Percentiles rank a stretch among this genome's conserved stretches.
These are phyloP conservation scores for Escallonia herrerae DNA, from an alignment of 129 eudicot species.

Conservation along the genomic window DNA sequence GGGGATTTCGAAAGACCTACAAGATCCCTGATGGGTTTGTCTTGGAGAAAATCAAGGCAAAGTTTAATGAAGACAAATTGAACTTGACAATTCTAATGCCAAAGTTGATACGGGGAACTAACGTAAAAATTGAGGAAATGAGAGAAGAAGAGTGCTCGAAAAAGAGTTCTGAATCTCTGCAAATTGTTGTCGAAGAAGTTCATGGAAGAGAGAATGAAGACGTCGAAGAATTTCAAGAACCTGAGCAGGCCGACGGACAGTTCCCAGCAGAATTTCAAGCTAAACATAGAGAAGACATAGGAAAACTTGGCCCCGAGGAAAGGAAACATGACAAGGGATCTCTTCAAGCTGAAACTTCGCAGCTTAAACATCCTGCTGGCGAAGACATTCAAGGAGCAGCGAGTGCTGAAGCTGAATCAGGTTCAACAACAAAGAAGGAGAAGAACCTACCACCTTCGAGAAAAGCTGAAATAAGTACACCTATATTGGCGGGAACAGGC, in stretches of 20 bases:
- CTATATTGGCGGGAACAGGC: constrained; percentile 59
- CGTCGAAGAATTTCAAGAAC: constrained; percentile 4
- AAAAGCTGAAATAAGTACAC: constrained; percentile 26
- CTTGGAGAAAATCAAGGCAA: constrained; percentile 37
- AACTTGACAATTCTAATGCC: constrained; percentile 28
- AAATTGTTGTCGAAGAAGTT: constrained; percentile 12
- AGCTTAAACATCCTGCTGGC: background rate
- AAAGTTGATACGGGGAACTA: constrained; percentile 24
- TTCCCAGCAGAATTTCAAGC: background rate
- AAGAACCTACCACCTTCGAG: background rate
- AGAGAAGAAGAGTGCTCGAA: constrained; percentile 16
- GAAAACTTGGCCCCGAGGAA: too few relatives aligned
- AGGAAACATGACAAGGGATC: too few relatives aligned
- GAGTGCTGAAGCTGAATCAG: background rate
- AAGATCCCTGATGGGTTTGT: constrained; percentile 36
- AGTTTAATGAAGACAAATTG: constrained; percentile 26
- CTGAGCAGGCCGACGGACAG: background rate
- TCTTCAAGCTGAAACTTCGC: background rate
- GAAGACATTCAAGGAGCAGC: constrained; percentile 7
- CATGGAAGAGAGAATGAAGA: background rate
- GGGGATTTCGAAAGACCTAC: constrained; percentile 29
- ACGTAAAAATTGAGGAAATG: constrained; percentile 26
- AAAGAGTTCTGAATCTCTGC: constrained; percentile 13
- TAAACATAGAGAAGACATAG: too few relatives aligned
- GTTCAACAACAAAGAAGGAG: constrained; percentile 4